phyloP scores from a whole-genome alignment of 768 basidiomycete genomes.

The Dentipellis fragilis region DNA sequence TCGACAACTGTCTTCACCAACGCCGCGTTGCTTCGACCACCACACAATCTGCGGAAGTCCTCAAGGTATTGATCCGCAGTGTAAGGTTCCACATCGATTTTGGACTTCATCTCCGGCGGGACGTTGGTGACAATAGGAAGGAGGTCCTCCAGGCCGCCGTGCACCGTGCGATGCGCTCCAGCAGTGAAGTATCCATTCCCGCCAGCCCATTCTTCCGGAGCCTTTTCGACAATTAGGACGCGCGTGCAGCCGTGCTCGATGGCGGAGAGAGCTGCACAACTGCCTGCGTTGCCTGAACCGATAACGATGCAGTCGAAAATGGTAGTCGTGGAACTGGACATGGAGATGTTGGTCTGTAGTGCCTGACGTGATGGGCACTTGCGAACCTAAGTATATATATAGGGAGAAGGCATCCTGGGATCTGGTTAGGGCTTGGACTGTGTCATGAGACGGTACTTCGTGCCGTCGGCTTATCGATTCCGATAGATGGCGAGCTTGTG shows the following conservation, averaged over 20 bases:
- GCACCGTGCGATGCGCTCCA: conserved; percentile 56
- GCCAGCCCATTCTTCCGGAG: conserved; percentile 52
- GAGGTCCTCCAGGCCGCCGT: conserved; percentile 50
- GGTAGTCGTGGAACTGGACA: too few species aligned
- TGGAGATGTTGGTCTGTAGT: too few species aligned
- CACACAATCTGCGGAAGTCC: conserved; percentile 54
- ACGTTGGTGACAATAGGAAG: conserved; percentile 43
- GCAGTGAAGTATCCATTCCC: conserved; percentile 71
- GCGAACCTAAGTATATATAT: too few species aligned
- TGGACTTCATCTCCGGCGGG: conserved; percentile 28
- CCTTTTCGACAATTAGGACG: conserved; percentile 60
- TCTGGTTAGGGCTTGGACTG: too few species aligned
- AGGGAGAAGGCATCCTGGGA: too few species aligned
- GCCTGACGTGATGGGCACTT: too few species aligned
- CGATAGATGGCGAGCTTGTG: too few species aligned
- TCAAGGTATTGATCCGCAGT: conserved; percentile 39
- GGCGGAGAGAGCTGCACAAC: conserved; percentile 54
- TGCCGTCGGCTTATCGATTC: too few species aligned
- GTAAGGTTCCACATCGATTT: conserved; percentile 53
- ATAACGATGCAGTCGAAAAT: conserved; percentile 46
- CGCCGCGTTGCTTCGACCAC: conserved; percentile 35
- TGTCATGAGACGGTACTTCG: too few species aligned
- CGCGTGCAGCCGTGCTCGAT: conserved; percentile 46
- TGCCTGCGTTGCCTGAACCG: conserved; percentile 60
- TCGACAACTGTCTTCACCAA: conserved; percentile 45